These are phyloP conservation scores for Alternaria gansuensis DNA, from an alignment of 2,329 filamentous ascomycete species.

Conservation along the genomic window DNA sequence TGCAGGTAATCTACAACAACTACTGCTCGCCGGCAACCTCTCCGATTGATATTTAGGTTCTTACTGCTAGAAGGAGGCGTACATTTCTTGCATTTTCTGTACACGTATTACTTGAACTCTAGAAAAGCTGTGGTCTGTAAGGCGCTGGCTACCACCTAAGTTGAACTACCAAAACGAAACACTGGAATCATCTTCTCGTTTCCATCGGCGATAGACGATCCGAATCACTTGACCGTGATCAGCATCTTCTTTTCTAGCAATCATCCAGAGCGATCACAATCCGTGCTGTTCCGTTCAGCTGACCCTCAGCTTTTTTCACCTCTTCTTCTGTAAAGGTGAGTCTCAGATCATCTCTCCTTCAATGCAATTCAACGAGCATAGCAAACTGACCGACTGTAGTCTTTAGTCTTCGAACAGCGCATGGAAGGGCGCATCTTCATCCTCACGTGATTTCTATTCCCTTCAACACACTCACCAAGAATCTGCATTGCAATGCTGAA, in stretches of 20 bases:
- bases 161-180: slow-evolving; percentile 5
- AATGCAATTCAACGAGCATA: not conserved
- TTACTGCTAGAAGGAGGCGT: slow-evolving; percentile 9
- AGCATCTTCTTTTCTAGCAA: not conserved
- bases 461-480: not conserved
- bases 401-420: not conserved
- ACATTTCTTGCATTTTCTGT: slow-evolving; percentile 3
- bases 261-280: not conserved
- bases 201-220: slow-evolving; percentile 4
- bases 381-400: not conserved
- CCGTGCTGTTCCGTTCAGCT: not conserved
- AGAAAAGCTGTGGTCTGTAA: slow-evolving; percentile 16
- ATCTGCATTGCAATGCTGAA: slow-evolving; percentile 15
- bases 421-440: not conserved
- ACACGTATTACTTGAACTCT: slow-evolving; percentile 1
- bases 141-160: not conserved
- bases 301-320: not conserved
- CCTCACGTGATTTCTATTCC: not conserved
- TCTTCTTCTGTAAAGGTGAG: slow-evolving; percentile 1
- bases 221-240: slow-evolving; percentile 10
- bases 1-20: slow-evolving; percentile 13
- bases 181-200: slow-evolving; percentile 1
- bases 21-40: slow-evolving; percentile 2
- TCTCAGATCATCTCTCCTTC: not conserved
- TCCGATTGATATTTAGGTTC: slow-evolving; percentile 7